phyloP scores from a whole-genome alignment of 495 filamentous ascomycete species.

The Thozetella sp. region DNA sequence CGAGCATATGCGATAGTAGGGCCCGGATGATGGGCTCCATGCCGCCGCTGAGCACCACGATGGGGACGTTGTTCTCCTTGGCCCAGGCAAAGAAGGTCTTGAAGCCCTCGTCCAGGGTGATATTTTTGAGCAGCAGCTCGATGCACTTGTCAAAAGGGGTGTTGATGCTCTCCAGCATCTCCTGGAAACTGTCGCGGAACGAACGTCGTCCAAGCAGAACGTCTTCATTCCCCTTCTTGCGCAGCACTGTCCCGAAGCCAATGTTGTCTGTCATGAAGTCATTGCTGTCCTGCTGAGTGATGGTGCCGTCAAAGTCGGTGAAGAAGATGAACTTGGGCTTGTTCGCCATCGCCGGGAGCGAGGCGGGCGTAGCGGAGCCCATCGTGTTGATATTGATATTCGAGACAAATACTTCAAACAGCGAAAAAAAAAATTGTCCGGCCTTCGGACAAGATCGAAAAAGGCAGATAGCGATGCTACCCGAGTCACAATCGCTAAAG shows the following conservation, averaged over 20 bases:
- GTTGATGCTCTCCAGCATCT: conserved; percentile 83
- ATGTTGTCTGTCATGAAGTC: conserved; percentile 94
- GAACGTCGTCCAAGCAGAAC: conserved; percentile 65
- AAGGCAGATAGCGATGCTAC: background rate
- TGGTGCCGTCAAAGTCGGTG: conserved; percentile 96
- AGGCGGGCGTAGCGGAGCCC: conserved; percentile 19
- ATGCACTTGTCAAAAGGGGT: conserved; percentile 82
- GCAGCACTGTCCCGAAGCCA: conserved; percentile 71
- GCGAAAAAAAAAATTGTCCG: too few species aligned
- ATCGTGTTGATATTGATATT: conserved; percentile 27
- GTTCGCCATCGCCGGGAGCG: conserved; percentile 59
- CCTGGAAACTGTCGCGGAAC: conserved; percentile 84
- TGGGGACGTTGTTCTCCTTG: conserved; percentile 78
- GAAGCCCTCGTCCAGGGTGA: conserved; percentile 86
- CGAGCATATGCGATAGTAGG: conserved; percentile 76
- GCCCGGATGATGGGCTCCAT: conserved; percentile 92
- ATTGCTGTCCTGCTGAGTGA: conserved; percentile 91
- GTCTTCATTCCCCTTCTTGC: conserved; percentile 67
- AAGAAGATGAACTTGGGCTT: conserved; percentile 91
- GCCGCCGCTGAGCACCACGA: conserved; percentile 86
- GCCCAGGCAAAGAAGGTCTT: conserved; percentile 84
- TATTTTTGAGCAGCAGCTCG: conserved; percentile 71
- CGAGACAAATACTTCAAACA: too few species aligned
- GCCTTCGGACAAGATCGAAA: background rate
- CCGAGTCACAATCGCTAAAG: background rate